Base-by-base conservation (phyloP, 495 filamentous ascomycete species). In the Symbiotaphrina buchneri region DNA sequence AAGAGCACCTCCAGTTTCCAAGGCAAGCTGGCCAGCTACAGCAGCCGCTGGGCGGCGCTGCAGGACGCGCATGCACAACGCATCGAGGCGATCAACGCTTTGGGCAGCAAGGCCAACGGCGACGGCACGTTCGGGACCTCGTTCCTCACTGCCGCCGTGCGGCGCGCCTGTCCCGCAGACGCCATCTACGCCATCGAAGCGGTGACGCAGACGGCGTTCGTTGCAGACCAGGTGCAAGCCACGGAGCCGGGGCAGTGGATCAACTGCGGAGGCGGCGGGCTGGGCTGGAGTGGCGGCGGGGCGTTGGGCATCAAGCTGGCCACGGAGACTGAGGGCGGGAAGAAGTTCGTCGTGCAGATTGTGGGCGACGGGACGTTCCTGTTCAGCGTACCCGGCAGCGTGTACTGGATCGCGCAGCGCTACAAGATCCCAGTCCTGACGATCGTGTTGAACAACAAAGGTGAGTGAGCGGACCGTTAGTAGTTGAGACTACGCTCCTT, bases 271-370 rank as follows among this genome's bases (percentile, higher is more conserved):
- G 85, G 84, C 20, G 85, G 85, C 21, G 85, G 85, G 3, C 61
- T 94, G 0, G 85, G 85, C 13, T 95, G 85, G 85, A 85, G 76
- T n/a, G 85, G 85, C 14, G 85, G 85, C 27, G 85, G 65, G 33
- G 68, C 78, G 2, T 51, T 91, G 3, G 85, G 85, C 10, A 80
- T 92, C 46, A 92, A 92, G 47, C 63, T 95, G 16, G 85, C 82
- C 4, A 63, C 68, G 0, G 73, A 82, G 32, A 49, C 48, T 16
- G 56, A 73, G 27, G 50, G 59, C 18, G 54, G 48, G 26, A 63
- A 67, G 20, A 78, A 79, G 41, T 92, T 95, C 41, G 81, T 95
- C 2, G 77, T 77, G 34, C 82, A 92, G 39, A 74, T 95, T 27
- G 85, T 93, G 1, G 85, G 85, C 11, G 85, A 95, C 33, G 85